Percentiles rank a stretch among this genome's conserved stretches.
Evolutionary conservation across 306 rosid genomes (phyloP).

Genomic region (Cucumis melo): DNA sequence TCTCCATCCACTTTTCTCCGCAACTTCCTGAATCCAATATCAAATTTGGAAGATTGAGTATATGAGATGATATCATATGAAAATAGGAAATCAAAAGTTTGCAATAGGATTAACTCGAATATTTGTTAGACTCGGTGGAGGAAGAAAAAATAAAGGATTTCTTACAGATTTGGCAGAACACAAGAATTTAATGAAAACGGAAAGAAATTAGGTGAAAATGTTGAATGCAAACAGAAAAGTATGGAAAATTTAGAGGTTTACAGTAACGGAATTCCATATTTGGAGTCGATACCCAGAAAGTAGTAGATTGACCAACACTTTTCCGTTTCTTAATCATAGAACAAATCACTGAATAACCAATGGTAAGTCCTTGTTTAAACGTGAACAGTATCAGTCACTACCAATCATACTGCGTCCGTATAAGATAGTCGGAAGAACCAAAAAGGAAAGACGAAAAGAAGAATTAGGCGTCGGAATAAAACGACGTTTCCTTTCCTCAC

Average conservation of each 20-base stretch:
- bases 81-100: not conserved
- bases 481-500: not conserved
- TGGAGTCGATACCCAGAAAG: not conserved
- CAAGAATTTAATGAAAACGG: not conserved
- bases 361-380: not conserved
- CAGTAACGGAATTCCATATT: not conserved
- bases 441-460: not conserved
- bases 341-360: not conserved
- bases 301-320: not conserved
- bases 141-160: not conserved
- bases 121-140: not conserved
- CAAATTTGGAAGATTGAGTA: not conserved
- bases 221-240: not conserved
- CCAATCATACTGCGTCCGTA: not conserved
- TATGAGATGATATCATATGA: not conserved
- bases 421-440: not conserved
- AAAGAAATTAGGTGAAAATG: not conserved
- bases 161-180: not conserved
- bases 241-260: not conserved
- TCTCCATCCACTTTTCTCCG: slow-evolving; percentile 41
- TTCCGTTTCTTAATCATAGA: not conserved
- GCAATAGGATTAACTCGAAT: not conserved
- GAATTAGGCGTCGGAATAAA: not conserved
- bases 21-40: slow-evolving; percentile 31
- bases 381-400: not conserved